Conservation (phyloP, 768 basidiomycete genomes). For the Auricularia cornea region DNA sequence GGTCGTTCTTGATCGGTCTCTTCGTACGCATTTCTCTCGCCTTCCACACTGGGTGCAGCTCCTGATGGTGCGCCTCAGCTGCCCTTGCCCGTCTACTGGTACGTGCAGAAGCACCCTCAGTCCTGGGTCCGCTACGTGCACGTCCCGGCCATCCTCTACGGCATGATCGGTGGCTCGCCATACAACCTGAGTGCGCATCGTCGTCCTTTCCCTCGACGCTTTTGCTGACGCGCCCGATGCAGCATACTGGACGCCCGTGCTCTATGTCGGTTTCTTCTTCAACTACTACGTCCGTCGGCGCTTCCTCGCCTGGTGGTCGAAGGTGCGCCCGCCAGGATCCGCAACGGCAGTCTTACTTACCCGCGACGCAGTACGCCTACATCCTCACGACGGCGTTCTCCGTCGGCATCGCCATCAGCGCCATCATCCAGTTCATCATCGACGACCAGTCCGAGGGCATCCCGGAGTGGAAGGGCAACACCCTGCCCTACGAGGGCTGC, state of each 20-base stretch:
- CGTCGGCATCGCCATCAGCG: conserved; percentile 22
- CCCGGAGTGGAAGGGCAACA: conserved; percentile 5
- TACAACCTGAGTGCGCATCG: not conserved
- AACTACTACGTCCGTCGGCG: conserved; percentile 3
- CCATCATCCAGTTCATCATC: conserved; percentile 24
- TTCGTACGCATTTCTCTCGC: not conserved
- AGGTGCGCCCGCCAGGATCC: not conserved
- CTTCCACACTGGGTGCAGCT: no score
- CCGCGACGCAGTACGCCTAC: conserved; percentile 7
- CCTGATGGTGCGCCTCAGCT: no score
- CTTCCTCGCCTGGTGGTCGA: conserved; percentile 9
- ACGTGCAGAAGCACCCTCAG: not conserved
- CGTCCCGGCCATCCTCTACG: conserved; percentile 4
- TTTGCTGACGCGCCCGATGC: not conserved
- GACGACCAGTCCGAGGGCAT: conserved; percentile 6
- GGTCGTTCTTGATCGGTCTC: conserved; percentile 28
- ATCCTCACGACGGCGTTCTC: conserved; percentile 21
- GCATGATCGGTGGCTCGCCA: conserved; percentile 2
- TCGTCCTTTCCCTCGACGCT: not conserved
- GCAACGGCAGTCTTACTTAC: no score
- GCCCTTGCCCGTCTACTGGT: not conserved
- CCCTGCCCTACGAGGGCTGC: not conserved
- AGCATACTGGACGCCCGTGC: not conserved
- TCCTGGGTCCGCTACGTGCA: conserved; percentile 2
- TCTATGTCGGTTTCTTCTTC: not conserved